Conservation (phyloP, 345 rosid genomes). For the Gossypium ekmanianum region DNA sequence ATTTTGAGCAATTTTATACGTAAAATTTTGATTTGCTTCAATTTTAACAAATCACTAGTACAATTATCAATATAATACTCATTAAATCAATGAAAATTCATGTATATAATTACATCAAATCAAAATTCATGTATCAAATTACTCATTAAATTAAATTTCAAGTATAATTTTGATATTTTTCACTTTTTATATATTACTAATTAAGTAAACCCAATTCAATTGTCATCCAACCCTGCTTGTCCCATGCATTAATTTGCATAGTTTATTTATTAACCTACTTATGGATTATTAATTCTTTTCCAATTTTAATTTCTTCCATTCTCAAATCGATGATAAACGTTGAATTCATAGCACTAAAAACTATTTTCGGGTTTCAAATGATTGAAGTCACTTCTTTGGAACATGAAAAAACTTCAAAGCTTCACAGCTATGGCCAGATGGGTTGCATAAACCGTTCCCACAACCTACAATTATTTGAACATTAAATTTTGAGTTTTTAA, state of each 20-base stretch:
- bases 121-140: too few species aligned
- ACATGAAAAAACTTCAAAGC: not conserved
- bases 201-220: too few species aligned
- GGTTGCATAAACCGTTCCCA: not conserved
- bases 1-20: too few species aligned
- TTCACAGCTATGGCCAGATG: conserved; percentile 1
- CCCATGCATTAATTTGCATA: not conserved
- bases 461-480: not conserved
- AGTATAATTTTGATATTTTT: too few species aligned
- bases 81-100: too few species aligned
- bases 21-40: too few species aligned
- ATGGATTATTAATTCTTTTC: not conserved
- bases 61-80: too few species aligned
- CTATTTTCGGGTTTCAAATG: not conserved
- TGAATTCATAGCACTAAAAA: not conserved
- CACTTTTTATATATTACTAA: too few species aligned
- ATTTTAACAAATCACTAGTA: too few species aligned
- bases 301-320: not conserved
- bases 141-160: too few species aligned
- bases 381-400: not conserved
- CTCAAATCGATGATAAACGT: not conserved
- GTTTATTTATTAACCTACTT: not conserved
- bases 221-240: too few species aligned
- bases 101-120: too few species aligned
- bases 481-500: not conserved